Evolutionary conservation across 2,329 filamentous ascomycete genomes (phyloP).

Genomic region (Fusarium sp.): DNA sequence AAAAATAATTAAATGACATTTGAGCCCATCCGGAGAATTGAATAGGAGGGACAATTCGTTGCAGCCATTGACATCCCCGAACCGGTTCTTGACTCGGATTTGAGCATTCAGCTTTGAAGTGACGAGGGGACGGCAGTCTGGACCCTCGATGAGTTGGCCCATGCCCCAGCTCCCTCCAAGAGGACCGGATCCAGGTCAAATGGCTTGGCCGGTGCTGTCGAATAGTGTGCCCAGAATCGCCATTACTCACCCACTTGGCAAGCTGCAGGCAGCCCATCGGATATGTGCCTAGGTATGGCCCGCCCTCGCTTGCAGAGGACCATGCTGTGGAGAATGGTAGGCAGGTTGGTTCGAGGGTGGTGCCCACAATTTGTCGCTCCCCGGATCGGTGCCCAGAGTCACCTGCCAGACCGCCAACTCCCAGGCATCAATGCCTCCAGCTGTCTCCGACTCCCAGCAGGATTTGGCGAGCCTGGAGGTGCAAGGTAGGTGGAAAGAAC

Average conservation of each 20-base stretch:
- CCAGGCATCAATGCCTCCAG: background rate
- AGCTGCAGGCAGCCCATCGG: background rate
- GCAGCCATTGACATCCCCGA: background rate
- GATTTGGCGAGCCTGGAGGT: background rate
- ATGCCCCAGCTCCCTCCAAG: background rate
- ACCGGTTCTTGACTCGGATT: background rate
- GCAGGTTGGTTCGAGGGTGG: background rate
- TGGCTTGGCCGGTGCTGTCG: background rate
- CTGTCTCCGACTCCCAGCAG: background rate
- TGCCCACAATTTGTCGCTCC: background rate
- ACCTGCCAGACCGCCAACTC: background rate
- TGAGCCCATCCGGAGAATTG: background rate
- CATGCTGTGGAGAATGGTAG: background rate
- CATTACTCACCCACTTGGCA: background rate
- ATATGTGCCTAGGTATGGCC: background rate
- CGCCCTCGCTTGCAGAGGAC: background rate
- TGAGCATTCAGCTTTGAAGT: background rate
- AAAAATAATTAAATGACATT: background rate
- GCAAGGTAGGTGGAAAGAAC: background rate
- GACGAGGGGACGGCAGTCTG: background rate
- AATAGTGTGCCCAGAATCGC: background rate
- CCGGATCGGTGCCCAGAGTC: background rate
- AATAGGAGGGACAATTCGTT: background rate
- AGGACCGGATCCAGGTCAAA: background rate
- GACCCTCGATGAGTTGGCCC: background rate